Evolutionary conservation across 768 basidiomycete species (phyloP), one percentile per base, ranked within the genome.

Genomic region (Leccinum subgranulosum): DNA sequence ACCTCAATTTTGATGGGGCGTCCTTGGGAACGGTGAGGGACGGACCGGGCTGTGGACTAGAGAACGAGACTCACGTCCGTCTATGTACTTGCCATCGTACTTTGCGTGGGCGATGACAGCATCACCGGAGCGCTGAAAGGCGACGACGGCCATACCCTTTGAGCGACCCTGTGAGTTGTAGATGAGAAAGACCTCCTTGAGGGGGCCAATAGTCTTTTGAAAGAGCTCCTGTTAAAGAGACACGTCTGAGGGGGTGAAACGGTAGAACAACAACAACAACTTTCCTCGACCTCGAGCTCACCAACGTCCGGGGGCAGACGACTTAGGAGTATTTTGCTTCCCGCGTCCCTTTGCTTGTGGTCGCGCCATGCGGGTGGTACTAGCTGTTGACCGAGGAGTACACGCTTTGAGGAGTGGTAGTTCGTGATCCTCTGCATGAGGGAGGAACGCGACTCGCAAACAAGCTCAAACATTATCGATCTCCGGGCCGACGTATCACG

Each of bases 71-170:
- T 70, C 51, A 81, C 80, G 74, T n/a, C 77, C 75, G 65, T 92
- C 90, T 21, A 92, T 83, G 51, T 89, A 81, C 73, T 88, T 88
- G 47, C 87, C 87, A 62, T 91, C 77, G 64, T 88, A 92, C 72
- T 88, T 90, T 25, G 75, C 67, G 39, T 81, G 80, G 9, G 90
- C 90, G 41, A 82, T 60, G 2, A 68, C 73, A 8, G 90, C 90
- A 70, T 90, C 87, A 1, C 78, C 83, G 8, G 80, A 60, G 31
- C 85, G 80, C 62, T 84, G 79, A 64, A 92, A 92, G 0, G 76
- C 65, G 3, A 91, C 86, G 14, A 92, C 70, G 2, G 90, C 89
- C 88, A 91, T 90, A 19, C 90, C 90, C 65, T 88, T 90, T 47
- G 88, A 87, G 54, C 77, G 79, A 0, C 84, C 89, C 64, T 89